Conservation (phyloP, 73 alveolate species). For the Symbiodinium natans region DNA sequence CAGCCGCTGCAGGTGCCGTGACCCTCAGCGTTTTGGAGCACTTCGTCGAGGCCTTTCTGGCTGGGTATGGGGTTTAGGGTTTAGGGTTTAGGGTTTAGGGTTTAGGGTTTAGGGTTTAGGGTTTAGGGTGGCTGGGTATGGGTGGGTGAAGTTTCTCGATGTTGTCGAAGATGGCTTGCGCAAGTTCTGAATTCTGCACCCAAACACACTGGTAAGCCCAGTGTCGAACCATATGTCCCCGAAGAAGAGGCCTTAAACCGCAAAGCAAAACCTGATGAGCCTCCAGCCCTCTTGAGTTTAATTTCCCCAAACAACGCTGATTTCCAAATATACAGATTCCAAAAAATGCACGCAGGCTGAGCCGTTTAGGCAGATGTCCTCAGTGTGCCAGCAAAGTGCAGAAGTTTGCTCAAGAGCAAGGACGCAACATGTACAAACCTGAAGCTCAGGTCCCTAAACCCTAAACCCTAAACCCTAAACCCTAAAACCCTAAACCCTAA, state of each 20-base stretch:
- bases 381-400: not conserved
- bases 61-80: not conserved
- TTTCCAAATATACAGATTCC: not conserved
- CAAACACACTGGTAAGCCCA: not conserved
- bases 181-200: not conserved
- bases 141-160: not conserved
- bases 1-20: constrained; percentile 15
- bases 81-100: not conserved
- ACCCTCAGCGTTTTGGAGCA: constrained; percentile 48
- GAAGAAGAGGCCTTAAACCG: not conserved
- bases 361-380: not conserved
- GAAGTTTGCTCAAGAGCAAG: not conserved
- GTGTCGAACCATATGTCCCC: not conserved
- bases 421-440: not conserved
- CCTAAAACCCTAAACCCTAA: too few relatives aligned
- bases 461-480: too few relatives aligned
- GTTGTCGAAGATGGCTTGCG: not conserved
- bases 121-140: not conserved
- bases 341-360: not conserved
- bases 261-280: not conserved
- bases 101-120: not conserved
- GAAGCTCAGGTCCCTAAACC: not conserved
- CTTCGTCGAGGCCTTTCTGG: constrained; percentile 22
- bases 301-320: not conserved
- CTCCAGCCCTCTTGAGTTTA: not conserved